Conservation (phyloP, 2,329 filamentous ascomycete species). For the Zarea fungicola region DNA sequence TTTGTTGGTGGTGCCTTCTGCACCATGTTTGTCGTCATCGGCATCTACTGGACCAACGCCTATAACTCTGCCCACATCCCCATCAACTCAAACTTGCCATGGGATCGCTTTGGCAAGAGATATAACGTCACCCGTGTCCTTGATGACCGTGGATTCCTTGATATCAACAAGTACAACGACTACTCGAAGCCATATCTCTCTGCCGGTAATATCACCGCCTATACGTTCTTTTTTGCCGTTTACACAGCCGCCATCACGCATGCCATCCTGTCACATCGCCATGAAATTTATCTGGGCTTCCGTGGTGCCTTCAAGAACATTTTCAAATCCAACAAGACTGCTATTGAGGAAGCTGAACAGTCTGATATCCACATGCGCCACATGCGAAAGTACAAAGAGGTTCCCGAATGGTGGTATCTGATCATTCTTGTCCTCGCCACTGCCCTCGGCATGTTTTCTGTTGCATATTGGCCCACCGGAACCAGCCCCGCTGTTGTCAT, state of each 20-base stretch:
- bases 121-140: conserved; percentile 35
- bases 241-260: conserved; percentile 37
- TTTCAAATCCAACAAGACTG: conserved; percentile 21
- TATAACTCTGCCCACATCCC: conserved; percentile 34
- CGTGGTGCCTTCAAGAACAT: conserved; percentile 25
- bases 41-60: conserved; percentile 27
- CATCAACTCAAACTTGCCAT: conserved; percentile 35
- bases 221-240: conserved; percentile 37
- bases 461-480: conserved; percentile 37
- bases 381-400: conserved; percentile 42
- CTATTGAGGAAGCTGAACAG: conserved; percentile 19
- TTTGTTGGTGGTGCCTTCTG: conserved; percentile 26
- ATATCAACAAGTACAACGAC: conserved; percentile 31
- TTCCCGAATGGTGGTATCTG: conserved; percentile 45
- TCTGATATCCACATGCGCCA: conserved; percentile 40
- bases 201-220: conserved; percentile 30
- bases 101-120: conserved; percentile 31
- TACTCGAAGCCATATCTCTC: conserved; percentile 40
- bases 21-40: conserved; percentile 25
- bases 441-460: conserved; percentile 29
- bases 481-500: conserved; percentile 38
- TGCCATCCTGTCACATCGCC: conserved; percentile 34
- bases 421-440: conserved; percentile 26
- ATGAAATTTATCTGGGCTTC: conserved; percentile 33
- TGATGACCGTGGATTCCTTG: conserved; percentile 30